phyloP scores from a whole-genome alignment of 139 green algal species.

The Asterochloris erici region DNA sequence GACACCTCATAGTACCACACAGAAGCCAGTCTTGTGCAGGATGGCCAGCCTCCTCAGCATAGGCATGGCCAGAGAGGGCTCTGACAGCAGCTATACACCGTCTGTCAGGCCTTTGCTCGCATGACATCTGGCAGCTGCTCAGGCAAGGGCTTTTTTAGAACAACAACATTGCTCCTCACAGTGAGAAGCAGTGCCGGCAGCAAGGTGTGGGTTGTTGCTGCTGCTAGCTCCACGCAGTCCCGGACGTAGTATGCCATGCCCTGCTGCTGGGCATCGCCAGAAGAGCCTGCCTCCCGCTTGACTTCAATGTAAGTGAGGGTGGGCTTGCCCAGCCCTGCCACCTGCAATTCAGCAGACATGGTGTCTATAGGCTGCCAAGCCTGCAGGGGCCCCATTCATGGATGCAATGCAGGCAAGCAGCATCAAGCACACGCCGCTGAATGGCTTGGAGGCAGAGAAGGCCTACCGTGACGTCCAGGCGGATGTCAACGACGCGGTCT shows the following conservation, averaged over 20 bases:
- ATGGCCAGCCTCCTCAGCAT: too few relatives aligned
- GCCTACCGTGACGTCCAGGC: neutral
- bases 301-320: neutral
- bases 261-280: slow-evolving; percentile 2
- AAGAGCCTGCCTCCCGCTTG: neutral
- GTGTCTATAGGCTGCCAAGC: neutral
- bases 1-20: too few relatives aligned
- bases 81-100: too few relatives aligned
- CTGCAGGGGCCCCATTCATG: neutral
- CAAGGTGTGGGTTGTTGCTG: too few relatives aligned
- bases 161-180: neutral
- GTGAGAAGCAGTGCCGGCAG: neutral
- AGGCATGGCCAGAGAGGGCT: too few relatives aligned
- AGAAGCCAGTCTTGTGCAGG: too few relatives aligned
- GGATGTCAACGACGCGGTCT: neutral
- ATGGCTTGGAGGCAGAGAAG: neutral
- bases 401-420: neutral
- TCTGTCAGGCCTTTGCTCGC: too few relatives aligned
- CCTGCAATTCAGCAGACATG: neutral
- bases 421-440: neutral
- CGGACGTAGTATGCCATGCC: neutral
- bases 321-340: neutral
- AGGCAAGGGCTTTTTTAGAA: too few relatives aligned
- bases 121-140: too few relatives aligned
- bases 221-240: neutral